A percentile compares a stretch with the other conserved stretches of the same genome.
phyloP scores from a whole-genome alignment of 768 basidiomycete species.

The Lactarius sanguifluus region DNA sequence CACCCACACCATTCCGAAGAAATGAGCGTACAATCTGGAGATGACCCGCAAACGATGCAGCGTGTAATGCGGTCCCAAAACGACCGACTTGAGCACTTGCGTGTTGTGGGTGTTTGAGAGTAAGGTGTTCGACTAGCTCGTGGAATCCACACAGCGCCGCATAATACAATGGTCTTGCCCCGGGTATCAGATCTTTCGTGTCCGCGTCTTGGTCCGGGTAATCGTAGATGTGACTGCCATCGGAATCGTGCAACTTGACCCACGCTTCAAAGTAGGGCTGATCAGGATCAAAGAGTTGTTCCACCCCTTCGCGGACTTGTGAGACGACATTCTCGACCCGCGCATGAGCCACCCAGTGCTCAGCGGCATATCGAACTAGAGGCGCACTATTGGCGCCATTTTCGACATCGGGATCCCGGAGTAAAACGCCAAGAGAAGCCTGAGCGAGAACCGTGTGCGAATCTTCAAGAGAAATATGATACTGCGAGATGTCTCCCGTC shows the following conservation, averaged over 20 bases:
- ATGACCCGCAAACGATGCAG: not conserved
- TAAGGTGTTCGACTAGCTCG: not conserved
- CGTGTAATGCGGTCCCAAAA: not conserved
- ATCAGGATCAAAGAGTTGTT: not conserved
- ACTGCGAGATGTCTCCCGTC: not conserved
- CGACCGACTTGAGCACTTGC: not conserved
- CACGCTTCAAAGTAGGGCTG: not conserved
- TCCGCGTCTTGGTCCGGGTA: no score
- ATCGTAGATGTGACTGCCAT: no score
- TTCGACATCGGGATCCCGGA: not conserved
- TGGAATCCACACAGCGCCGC: not conserved
- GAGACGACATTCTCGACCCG: not conserved
- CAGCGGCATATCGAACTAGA: not conserved
- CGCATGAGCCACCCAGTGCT: not conserved
- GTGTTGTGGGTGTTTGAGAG: not conserved
- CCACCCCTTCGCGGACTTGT: not conserved
- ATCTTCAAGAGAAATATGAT: not conserved
- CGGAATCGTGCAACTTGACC: not conserved
- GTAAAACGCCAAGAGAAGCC: not conserved
- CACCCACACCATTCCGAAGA: not conserved
- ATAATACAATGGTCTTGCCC: not conserved
- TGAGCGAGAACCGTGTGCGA: not conserved
- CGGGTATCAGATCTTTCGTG: fast-evolving
- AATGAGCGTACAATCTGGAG: not conserved
- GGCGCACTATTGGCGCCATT: not conserved